Conservation (phyloP, 2,329 filamentous ascomycete genomes). For the Aspergillus bombycis region DNA sequence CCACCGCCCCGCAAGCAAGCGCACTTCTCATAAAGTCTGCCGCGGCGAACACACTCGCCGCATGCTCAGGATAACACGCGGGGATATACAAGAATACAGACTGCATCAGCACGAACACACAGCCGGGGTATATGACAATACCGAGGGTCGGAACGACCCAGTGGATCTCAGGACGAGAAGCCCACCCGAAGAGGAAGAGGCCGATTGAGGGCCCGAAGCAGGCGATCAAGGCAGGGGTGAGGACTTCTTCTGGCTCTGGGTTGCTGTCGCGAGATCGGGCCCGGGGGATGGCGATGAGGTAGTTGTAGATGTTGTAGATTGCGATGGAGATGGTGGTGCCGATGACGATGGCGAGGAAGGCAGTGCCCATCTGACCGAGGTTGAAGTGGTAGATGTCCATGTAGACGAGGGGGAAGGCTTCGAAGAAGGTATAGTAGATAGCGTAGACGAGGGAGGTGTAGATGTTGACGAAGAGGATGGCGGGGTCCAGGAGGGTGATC, state of each 20-base stretch:
- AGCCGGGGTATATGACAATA: slow-evolving; percentile 39
- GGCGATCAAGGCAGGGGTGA: slow-evolving; percentile 57
- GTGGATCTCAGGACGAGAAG: slow-evolving; percentile 23
- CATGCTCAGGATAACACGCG: slow-evolving; percentile 28
- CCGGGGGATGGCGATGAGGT: slow-evolving; percentile 54
- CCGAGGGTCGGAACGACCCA: slow-evolving; percentile 43
- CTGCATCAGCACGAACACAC: slow-evolving; percentile 45
- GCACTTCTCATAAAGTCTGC: slow-evolving; percentile 36
- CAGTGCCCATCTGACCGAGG: slow-evolving; percentile 59
- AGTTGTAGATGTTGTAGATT: slow-evolving; percentile 56
- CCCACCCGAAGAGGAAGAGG: slow-evolving; percentile 31
- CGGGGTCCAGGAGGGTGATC: slow-evolving; percentile 64
- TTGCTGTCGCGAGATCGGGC: background rate
- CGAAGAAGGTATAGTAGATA: slow-evolving; percentile 60
- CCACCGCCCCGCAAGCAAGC: slow-evolving; percentile 38
- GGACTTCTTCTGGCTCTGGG: slow-evolving; percentile 51
- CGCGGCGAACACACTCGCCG: slow-evolving; percentile 36
- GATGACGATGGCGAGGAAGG: slow-evolving; percentile 63
- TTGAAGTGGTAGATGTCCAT: slow-evolving; percentile 62
- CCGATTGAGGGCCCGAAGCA: slow-evolving; percentile 55
- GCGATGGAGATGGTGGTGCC: slow-evolving; percentile 56
- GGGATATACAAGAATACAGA: slow-evolving; percentile 41
- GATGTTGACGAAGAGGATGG: slow-evolving; percentile 63
- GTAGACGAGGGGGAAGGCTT: slow-evolving; percentile 68
- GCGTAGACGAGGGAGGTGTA: slow-evolving; percentile 63